Base-by-base conservation (phyloP, 176 grass and related monocot species). In the Pharus latifolius region DNA sequence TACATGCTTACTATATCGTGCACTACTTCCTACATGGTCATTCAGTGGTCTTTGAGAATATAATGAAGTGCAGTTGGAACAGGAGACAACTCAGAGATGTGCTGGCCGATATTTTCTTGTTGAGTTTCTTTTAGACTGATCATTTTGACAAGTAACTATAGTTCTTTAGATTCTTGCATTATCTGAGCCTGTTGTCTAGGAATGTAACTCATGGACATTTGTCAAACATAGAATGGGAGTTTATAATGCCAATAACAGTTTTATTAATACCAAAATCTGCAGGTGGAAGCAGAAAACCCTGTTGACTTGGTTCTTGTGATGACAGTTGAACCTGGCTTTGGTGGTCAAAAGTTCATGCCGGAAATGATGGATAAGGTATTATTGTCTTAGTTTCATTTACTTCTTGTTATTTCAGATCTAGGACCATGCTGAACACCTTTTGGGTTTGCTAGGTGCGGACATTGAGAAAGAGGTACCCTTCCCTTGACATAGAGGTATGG, bases 281-380 rank as follows among this genome's bases (percentile, higher is more conserved):
- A 99, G 95, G 87, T 94, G 26, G 95, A 99, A 86, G 90, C 90
- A 58, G 84, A 94, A 78, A 85, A 69, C 77, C 84, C 90, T 0
- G 95, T 99, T 22, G 95, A 99, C 46, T 8, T 99, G 69, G 95
- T 99, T 79, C 90, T 99, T 24, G 87, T 99, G 54, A 99, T 94
- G 95, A 99, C 95, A 14, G 95, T 99, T 3, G 95, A 99, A 56
- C 95, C 95, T 76, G 95, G 95, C 43, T 99, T 99, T 77, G 95
- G 90, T 76, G 95, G 95, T 22, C 90, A 99, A 61, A 94, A 94
- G 44, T 99, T 99, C 73, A 94, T 99, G 95, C 95, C 81, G 59
- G 90, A 91, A 73, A 94, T 85, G 84, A 99, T 99, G 95, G 87
- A 99, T 26, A 99, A 99, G 87, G 95, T 99, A 45, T 26, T 50